Conservation (phyloP, 78 protist genomes). For the Dictyostelium discoideum region DNA sequence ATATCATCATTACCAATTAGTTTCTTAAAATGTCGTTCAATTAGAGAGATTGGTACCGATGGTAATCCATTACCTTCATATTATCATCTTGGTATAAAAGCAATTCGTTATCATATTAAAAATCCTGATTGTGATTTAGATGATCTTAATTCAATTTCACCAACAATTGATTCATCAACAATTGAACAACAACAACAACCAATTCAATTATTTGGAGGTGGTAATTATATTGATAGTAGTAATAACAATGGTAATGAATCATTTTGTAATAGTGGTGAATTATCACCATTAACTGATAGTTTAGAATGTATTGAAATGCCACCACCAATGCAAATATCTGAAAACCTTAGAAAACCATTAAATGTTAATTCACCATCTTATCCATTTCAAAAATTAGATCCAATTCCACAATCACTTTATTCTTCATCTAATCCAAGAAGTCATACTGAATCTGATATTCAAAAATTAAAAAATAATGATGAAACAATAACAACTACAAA, state of each 20-base stretch:
- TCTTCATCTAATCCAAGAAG: conserved; percentile 49
- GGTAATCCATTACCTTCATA: conserved; percentile 71
- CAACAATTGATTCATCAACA: background rate
- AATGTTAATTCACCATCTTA: background rate
- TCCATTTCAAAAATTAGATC: background rate
- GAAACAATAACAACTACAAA: background rate
- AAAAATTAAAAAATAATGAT: background rate
- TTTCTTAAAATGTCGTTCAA: conserved; percentile 61
- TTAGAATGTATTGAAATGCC: conserved; percentile 5
- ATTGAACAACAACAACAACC: background rate
- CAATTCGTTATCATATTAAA: conserved; percentile 63
- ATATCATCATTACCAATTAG: conserved; percentile 39
- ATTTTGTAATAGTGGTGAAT: background rate
- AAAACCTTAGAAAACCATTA: background rate
- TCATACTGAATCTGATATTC: conserved; percentile 6
- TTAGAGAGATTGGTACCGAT: conserved; percentile 52
- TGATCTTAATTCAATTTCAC: background rate
- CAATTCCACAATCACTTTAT: background rate
- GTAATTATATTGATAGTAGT: background rate
- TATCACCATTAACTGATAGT: background rate
- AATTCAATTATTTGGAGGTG: background rate
- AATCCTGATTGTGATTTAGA: conserved; percentile 36
- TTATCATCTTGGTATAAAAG: conserved; percentile 61
- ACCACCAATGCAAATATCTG: background rate
- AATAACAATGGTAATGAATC: background rate